Conservation (phyloP, 108 stramenopile genomes). For the Pseudonitzschia multistriata region DNA sequence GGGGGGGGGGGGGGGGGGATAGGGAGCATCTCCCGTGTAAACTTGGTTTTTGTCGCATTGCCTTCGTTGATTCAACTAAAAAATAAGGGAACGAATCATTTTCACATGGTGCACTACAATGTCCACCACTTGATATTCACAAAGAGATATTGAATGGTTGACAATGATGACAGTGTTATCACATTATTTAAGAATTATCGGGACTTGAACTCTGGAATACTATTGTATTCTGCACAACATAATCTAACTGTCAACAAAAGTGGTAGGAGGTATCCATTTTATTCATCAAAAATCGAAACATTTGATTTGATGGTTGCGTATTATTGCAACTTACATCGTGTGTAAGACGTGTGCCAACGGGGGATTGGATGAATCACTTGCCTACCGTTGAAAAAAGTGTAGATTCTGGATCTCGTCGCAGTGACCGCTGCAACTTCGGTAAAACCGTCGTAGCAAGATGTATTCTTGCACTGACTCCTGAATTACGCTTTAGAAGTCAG, state of each 20-base stretch:
- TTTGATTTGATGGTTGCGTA: neutral
- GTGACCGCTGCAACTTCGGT: neutral
- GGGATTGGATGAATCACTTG: neutral
- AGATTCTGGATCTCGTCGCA: slow-evolving; percentile 1
- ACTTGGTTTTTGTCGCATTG: too few species aligned
- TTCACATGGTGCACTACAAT: too few species aligned
- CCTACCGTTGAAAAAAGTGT: neutral
- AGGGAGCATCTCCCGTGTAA: too few species aligned
- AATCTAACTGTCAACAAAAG: slow-evolving; percentile 5
- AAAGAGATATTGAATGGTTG: neutral
- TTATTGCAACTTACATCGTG: slow-evolving; percentile 7
- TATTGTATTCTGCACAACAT: neutral
- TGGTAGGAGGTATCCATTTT: neutral
- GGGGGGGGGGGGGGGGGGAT: too few species aligned
- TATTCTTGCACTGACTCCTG: neutral
- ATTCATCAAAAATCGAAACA: neutral
- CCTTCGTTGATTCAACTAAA: too few species aligned
- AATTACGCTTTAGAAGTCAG: slow-evolving; percentile 2
- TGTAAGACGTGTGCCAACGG: neutral
- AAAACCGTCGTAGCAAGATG: slow-evolving; percentile 8
- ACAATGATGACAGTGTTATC: neutral
- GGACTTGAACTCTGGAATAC: neutral
- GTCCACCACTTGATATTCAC: too few species aligned
- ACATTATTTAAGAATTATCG: neutral
- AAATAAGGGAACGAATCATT: too few species aligned